A percentile compares a stretch with the other conserved stretches of the same genome.
Evolutionary conservation across 345 rosid species (phyloP).

Genomic region (Dovyalis caffra): DNA sequence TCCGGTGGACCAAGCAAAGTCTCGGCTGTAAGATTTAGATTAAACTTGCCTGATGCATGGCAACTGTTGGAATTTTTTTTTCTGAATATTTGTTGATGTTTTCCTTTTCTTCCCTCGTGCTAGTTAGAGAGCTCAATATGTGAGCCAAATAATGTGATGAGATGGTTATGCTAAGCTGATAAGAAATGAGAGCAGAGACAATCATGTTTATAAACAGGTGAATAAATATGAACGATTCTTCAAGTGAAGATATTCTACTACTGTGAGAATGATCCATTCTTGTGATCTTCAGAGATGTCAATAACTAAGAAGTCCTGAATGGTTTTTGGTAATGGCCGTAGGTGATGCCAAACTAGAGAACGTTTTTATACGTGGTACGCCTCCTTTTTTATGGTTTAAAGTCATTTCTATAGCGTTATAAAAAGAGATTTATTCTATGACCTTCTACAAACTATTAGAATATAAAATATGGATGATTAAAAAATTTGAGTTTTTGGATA

Average conservation of each 20-base stretch:
- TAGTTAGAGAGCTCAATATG: background rate
- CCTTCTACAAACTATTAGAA: too few relatives aligned
- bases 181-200: background rate
- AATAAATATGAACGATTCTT: background rate
- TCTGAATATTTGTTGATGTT: background rate
- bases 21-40: conserved; percentile 34
- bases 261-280: background rate
- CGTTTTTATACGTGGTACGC: too few relatives aligned
- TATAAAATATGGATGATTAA: too few relatives aligned
- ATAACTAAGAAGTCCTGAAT: too few relatives aligned
- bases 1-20: conserved; percentile 29
- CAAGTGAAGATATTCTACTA: background rate
- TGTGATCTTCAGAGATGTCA: background rate
- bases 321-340: too few relatives aligned
- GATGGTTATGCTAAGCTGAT: background rate
- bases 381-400: too few relatives aligned
- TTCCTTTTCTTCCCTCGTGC: background rate
- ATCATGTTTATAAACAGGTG: background rate
- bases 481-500: too few relatives aligned
- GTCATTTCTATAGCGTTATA: too few relatives aligned
- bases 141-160: background rate
- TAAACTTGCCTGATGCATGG: background rate
- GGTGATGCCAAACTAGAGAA: too few relatives aligned
- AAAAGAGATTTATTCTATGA: too few relatives aligned
- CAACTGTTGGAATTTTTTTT: background rate